These are phyloP conservation scores for Avena insularis DNA, from an alignment of 176 grass and related monocot genomes.

Conservation along the genomic window DNA sequence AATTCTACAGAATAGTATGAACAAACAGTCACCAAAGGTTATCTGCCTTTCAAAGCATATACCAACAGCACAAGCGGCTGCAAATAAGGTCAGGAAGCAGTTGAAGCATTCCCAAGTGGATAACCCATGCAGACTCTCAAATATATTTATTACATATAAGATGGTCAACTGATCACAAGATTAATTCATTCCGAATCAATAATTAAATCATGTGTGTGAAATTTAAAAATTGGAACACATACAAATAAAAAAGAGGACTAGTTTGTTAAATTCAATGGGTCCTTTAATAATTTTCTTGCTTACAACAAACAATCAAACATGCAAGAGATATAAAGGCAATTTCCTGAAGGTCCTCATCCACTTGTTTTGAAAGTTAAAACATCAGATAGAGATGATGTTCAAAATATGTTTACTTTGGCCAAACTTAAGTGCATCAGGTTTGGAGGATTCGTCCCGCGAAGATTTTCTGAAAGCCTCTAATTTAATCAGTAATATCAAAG, in stretches of 20 bases:
- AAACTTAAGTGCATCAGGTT: slow-evolving; percentile 8
- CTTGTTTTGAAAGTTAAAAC: background rate
- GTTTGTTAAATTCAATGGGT: background rate
- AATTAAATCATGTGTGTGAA: background rate
- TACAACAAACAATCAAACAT: background rate
- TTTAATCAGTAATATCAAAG: background rate
- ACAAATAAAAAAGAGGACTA: background rate
- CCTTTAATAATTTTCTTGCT: background rate
- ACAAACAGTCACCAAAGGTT: background rate
- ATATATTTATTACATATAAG: background rate
- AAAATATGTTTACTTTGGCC: background rate
- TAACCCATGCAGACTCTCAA: background rate
- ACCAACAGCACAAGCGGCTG: background rate
- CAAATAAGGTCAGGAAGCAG: too few relatives aligned
- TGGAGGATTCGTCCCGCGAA: background rate
- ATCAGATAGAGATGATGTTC: background rate
- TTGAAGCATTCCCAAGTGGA: background rate
- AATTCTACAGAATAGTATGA: background rate
- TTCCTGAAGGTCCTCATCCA: background rate
- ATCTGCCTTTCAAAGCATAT: background rate
- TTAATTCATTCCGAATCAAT: background rate
- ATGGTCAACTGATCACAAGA: background rate
- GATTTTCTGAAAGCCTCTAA: background rate
- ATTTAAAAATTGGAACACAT: background rate
- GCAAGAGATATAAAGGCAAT: slow-evolving; percentile 16